phyloP scores from a whole-genome alignment of 2,329 filamentous ascomycete genomes.

The Claviceps humidiphila region DNA sequence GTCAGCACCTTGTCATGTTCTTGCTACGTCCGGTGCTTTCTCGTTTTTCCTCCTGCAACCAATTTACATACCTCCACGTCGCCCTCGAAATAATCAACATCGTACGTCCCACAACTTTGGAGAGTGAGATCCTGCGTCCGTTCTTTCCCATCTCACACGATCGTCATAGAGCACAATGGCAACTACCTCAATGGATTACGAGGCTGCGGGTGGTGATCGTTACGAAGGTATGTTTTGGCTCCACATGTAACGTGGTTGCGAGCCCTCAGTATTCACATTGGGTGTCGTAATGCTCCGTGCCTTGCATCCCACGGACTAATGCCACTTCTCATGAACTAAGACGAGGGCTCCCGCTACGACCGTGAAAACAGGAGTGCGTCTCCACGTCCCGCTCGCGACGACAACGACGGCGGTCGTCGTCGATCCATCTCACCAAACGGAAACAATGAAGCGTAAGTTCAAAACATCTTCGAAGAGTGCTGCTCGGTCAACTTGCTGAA shows the following conservation, averaged over 20 bases:
- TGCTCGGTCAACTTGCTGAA: neutral
- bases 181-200: slow-evolving; percentile 57
- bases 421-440: slow-evolving; percentile 49
- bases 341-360: slow-evolving; percentile 53
- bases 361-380: slow-evolving; percentile 54
- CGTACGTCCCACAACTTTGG: neutral
- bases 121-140: neutral
- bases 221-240: slow-evolving; percentile 41
- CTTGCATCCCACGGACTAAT: slow-evolving; percentile 1
- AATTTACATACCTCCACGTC: neutral
- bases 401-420: slow-evolving; percentile 44
- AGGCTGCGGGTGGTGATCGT: slow-evolving; percentile 52
- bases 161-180: slow-evolving; percentile 31
- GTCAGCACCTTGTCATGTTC: neutral
- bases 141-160: slow-evolving; percentile 5
- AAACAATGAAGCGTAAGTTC: slow-evolving; percentile 23
- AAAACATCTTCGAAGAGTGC: neutral
- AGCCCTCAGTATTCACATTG: neutral
- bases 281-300: neutral
- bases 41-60: slow-evolving; percentile 5
- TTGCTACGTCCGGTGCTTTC: neutral
- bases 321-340: slow-evolving; percentile 20
- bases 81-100: slow-evolving; percentile 1
- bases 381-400: slow-evolving; percentile 46
- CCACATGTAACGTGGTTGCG: neutral